phyloP scores from a whole-genome alignment of 805 yeast species.

The Ogataea ganodermae region DNA sequence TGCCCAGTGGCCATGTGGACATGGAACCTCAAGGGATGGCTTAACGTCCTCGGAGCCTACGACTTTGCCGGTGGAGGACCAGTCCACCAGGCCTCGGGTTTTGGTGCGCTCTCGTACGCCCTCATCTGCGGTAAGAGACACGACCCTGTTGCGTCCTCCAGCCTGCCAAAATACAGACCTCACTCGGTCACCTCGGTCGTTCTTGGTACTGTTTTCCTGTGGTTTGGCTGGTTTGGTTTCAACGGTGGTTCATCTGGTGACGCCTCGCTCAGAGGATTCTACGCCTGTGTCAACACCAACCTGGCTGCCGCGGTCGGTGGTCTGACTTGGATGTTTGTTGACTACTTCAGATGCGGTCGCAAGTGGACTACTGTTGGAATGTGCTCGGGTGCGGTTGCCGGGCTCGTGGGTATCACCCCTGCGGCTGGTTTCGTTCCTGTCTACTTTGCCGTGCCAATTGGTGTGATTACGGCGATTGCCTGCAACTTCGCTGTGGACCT shows the following conservation, averaged over 20 bases:
- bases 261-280: conserved; percentile 90
- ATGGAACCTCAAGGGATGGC: conserved; percentile 95
- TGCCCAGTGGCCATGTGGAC: conserved; percentile 97
- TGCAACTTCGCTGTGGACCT: conserved; percentile 87
- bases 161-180: conserved; percentile 88
- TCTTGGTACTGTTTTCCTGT: conserved; percentile 88
- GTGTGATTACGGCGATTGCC: conserved; percentile 70
- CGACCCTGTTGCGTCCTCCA: conserved; percentile 68
- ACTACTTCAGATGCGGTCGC: conserved; percentile 80
- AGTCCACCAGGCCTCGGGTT: conserved; percentile 93
- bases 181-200: conserved; percentile 91
- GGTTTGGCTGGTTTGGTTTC: conserved; percentile 99
- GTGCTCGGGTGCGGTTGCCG: conserved; percentile 92
- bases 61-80: conserved; percentile 99
- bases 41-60: conserved; percentile 74
- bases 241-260: conserved; percentile 98
- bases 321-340: conserved; percentile 90
- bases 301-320: conserved; percentile 94
- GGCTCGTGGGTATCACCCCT: conserved; percentile 93
- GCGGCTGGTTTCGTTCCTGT: conserved; percentile 96
- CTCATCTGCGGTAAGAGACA: conserved; percentile 88
- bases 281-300: conserved; percentile 91
- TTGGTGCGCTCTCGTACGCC: conserved; percentile 93
- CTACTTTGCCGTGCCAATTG: conserved; percentile 84
- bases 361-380: conserved; percentile 94